A percentile compares a stretch with the other conserved stretches of the same genome.
Conservation (phyloP, 331 rosid genomes). For the Saraca asoca region DNA sequence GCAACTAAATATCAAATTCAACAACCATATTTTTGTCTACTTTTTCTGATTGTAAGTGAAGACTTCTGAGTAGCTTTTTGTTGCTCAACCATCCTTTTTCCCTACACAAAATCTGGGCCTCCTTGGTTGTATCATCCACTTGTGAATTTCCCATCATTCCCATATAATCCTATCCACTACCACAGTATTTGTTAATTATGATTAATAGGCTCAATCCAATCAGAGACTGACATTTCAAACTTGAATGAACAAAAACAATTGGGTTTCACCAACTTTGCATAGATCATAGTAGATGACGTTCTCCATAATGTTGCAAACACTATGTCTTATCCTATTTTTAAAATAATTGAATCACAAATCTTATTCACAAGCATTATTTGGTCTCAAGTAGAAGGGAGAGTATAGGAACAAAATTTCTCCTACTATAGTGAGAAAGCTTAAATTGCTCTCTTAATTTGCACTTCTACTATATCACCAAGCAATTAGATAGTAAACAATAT, state of each 20-base stretch:
- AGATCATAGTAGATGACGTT: slow-evolving; percentile 12
- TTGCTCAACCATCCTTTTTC: slow-evolving; percentile 46
- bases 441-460: no score
- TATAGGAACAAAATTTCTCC: background rate
- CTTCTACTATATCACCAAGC: no score
- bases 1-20: slow-evolving; percentile 59
- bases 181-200: slow-evolving; percentile 35
- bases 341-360: slow-evolving; percentile 15
- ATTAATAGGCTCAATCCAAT: slow-evolving; percentile 31
- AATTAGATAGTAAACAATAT: no score
- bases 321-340: background rate
- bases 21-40: slow-evolving; percentile 44
- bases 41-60: slow-evolving; percentile 44
- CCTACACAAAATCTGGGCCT: slow-evolving; percentile 49
- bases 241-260: background rate
- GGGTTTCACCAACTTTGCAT: background rate
- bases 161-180: slow-evolving; percentile 54
- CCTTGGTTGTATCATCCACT: slow-evolving; percentile 37
- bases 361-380: background rate
- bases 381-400: no score
- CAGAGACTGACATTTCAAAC: slow-evolving; percentile 27
- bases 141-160: slow-evolving; percentile 31
- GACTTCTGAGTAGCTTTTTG: slow-evolving; percentile 53
- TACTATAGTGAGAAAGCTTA: slow-evolving; percentile 1
- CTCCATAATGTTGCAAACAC: background rate